Evolutionary conservation across 2,329 filamentous ascomycete genomes (phyloP).

Genomic region (Cladophialophora immunda): DNA sequence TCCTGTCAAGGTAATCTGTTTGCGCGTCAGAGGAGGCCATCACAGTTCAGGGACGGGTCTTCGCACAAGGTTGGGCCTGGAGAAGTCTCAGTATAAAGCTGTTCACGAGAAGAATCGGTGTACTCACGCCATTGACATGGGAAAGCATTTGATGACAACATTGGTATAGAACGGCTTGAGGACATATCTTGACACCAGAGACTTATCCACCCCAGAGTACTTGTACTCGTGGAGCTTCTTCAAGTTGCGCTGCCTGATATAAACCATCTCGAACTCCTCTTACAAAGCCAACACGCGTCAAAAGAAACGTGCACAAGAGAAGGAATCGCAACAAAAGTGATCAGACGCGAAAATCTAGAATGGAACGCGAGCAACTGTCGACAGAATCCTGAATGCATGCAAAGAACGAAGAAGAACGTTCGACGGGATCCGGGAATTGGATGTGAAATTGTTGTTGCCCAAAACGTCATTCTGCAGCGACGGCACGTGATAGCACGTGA

Average conservation of each 20-base stretch:
- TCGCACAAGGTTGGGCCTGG: slow-evolving; percentile 64
- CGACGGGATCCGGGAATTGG: slow-evolving; percentile 7
- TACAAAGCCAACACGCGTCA: slow-evolving; percentile 3
- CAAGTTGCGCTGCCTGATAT: slow-evolving; percentile 91
- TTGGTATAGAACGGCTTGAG: slow-evolving; percentile 98
- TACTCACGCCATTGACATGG: slow-evolving; percentile 87
- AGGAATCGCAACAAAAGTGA: not conserved
- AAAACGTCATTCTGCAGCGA: not conserved
- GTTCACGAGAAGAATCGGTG: slow-evolving; percentile 22
- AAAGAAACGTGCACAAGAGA: slow-evolving; percentile 3
- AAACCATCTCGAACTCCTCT: slow-evolving; percentile 72
- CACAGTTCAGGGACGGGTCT: not conserved
- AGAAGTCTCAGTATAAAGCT: slow-evolving; percentile 22
- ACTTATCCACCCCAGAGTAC: slow-evolving; percentile 91
- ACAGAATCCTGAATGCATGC: not conserved
- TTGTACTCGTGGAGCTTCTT: slow-evolving; percentile 92
- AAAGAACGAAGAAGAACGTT: slow-evolving; percentile 1
- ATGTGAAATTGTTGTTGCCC: slow-evolving; percentile 4
- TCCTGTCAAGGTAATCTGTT: slow-evolving; percentile 83
- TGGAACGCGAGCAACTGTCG: slow-evolving; percentile 3
- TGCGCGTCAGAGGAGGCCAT: slow-evolving; percentile 2
- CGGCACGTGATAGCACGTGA: not conserved
- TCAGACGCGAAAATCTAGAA: not conserved
- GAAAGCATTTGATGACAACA: slow-evolving; percentile 92
- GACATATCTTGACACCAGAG: slow-evolving; percentile 87